A percentile compares a stretch with the other conserved stretches of the same genome.
Conservation (phyloP, 768 basidiomycete species). For the Clitopilus hobsonii region DNA sequence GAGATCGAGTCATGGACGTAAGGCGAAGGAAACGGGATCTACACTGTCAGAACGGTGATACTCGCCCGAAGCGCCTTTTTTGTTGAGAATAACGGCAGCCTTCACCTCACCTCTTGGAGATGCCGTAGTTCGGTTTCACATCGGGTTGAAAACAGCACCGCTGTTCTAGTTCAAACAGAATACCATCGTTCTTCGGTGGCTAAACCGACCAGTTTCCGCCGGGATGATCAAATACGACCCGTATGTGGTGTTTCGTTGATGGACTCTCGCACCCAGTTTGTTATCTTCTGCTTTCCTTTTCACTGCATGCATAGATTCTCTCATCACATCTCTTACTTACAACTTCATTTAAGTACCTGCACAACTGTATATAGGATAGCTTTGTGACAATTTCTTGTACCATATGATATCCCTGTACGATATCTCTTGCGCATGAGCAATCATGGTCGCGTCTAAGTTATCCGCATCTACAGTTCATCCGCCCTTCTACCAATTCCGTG, state of each 20-base stretch:
- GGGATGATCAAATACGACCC: no score
- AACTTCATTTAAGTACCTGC: background rate
- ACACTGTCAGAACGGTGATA: background rate
- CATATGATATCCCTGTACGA: background rate
- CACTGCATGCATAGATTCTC: background rate
- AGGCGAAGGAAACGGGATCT: background rate
- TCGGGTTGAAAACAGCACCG: background rate
- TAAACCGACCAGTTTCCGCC: no score
- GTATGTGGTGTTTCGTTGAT: no score
- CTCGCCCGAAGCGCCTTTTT: background rate
- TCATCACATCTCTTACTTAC: background rate
- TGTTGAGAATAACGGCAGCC: no score
- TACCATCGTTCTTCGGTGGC: no score
- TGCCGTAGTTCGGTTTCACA: background rate
- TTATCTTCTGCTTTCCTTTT: no score
- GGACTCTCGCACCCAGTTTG: no score
- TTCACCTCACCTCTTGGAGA: background rate
- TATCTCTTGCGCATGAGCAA: no score
- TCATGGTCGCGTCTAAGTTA: background rate
- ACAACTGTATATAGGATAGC: background rate
- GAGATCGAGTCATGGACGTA: conserved; percentile 1
- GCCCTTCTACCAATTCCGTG: no score
- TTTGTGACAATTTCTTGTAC: background rate
- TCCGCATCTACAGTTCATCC: background rate
- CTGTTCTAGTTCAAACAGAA: no score